Evolutionary conservation across 257 asterid genomes (phyloP).

Genomic region (Ligustrum vulgare): DNA sequence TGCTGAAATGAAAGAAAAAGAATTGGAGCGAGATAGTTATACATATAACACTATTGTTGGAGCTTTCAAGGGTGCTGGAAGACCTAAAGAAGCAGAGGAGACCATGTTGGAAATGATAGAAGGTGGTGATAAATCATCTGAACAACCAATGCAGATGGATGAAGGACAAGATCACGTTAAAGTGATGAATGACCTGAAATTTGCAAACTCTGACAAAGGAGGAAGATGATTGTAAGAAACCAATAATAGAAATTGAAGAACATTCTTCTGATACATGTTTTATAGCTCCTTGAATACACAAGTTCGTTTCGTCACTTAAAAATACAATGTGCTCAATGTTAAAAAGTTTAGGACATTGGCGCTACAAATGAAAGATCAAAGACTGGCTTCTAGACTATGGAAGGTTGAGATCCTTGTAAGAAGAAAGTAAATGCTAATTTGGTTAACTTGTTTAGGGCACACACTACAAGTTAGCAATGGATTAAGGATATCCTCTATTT

Average conservation of each 20-base stretch:
- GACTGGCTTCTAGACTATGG: too few relatives aligned
- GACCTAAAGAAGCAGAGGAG: constrained; percentile 61
- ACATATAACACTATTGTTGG: constrained; percentile 54
- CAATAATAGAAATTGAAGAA: constrained; percentile 32
- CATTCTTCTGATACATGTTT: constrained; percentile 27
- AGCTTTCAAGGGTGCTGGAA: constrained; percentile 56
- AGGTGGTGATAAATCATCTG: constrained; percentile 26
- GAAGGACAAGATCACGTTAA: constrained; percentile 23
- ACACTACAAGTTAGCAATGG: too few relatives aligned
- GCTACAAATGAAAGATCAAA: too few relatives aligned
- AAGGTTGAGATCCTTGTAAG: too few relatives aligned
- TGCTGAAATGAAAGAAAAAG: constrained; percentile 72
- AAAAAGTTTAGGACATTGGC: too few relatives aligned
- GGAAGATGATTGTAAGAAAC: constrained; percentile 30
- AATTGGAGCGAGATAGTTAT: constrained; percentile 67
- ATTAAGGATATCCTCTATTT: too few relatives aligned
- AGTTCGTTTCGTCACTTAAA: too few relatives aligned
- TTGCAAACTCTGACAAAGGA: constrained; percentile 24
- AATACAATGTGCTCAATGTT: too few relatives aligned
- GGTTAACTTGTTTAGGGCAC: too few relatives aligned
- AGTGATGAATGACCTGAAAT: constrained; percentile 24
- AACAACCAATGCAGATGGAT: constrained; percentile 20
- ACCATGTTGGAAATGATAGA: constrained; percentile 40
- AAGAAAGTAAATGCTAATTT: too few relatives aligned
- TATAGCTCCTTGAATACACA: too few relatives aligned